Evolutionary conservation across 1,139 yeast genomes (phyloP), one percentile per base, ranked within the genome.

Genomic region (Diutina sp.): DNA sequence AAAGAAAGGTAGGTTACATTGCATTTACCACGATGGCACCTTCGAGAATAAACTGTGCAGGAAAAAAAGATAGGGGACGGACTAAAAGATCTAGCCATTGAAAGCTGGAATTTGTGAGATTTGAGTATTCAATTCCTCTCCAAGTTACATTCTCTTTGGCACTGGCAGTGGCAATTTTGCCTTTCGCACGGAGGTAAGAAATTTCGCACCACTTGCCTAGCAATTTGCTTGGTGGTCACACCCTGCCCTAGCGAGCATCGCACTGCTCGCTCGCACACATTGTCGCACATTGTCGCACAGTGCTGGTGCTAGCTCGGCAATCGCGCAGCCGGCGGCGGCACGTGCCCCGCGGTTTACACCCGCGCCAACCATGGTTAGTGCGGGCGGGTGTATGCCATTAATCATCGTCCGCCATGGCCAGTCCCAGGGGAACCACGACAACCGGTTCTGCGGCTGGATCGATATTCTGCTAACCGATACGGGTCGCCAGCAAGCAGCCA

Each of bases 361-460:
- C 41, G 41, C 41, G 41, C 14, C 41, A 8, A 35, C 41, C 41
- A 32, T 32, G 11, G 35, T 4, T 3, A 1, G 1, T 9, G 11
- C 41, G 41, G 41, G 30, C 30, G 32, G 14, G 16, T 7, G 21
- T 6, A 50, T 50, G 53, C 44, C 32, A 38, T 67, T 83, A 28
- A 73, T 84, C 6, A 72, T 83, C 8, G 74, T 84, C 50, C 78
- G 95, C 62, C 95, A 87, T 65, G 95, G 95, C 2, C 87, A 87
- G 64, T 83, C 89, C 21, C 80, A 82, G 64, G 81, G 88, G 79
- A 87, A 87, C 65, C 80, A 84, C 61, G 80, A 78, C 57, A 83
- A 85, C 66, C 74, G 78, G 60, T 87, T 87, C 66, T 85, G 93
- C 64, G 95, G 95, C 1, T 87, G 95, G 95, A 78, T 85, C n/a